Base-by-base conservation (phyloP, 192 early-diverging fungal species). In the Phycomyces blakesleeanus region DNA sequence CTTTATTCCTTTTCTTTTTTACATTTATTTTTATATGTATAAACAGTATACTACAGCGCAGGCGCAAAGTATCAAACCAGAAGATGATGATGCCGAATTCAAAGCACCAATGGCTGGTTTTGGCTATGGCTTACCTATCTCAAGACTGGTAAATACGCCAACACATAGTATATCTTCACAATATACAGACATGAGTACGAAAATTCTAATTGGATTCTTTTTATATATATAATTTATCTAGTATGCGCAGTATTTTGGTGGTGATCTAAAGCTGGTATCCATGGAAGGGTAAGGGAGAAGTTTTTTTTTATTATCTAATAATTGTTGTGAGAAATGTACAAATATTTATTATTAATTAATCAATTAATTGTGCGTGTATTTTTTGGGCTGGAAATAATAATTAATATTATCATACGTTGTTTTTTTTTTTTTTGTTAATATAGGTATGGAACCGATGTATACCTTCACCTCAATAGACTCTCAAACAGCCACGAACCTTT, bases 161-260 rank as follows among this genome's bases (percentile, higher is more conserved):
- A n/a, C n/a, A n/a, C n/a, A n/a, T n/a, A n/a, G n/a, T n/a, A n/a
- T n/a, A n/a, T n/a, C n/a, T n/a, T n/a, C n/a, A n/a, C n/a, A n/a
- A n/a, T n/a, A n/a, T 41, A 41, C 14, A 41, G 40, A 41, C 14
- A 14, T 41, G 14, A 10, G 8, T 41, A 6, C 40, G 6, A 41
- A 6, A 41, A 41, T 41, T 41, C 8, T 10, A 41, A 10, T 41
- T 41, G 40, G 14, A 10, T 41, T 41, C 14, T 10, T 6, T 10
- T 41, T 41, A 41, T n/a, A n/a, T n/a, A n/a, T n/a, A n/a, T n/a
- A n/a, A n/a, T n/a, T n/a, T n/a, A n/a, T n/a, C n/a, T 76, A 84
- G 56, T 98, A 98, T 78, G 91, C 94, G 3, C 87, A 93, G 24
- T 98, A 98, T 72, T 96, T 96, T 83, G 96, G 96, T 60, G 96